Conservation (phyloP, 2,329 filamentous ascomycete genomes). For the Bertia moriformis region DNA sequence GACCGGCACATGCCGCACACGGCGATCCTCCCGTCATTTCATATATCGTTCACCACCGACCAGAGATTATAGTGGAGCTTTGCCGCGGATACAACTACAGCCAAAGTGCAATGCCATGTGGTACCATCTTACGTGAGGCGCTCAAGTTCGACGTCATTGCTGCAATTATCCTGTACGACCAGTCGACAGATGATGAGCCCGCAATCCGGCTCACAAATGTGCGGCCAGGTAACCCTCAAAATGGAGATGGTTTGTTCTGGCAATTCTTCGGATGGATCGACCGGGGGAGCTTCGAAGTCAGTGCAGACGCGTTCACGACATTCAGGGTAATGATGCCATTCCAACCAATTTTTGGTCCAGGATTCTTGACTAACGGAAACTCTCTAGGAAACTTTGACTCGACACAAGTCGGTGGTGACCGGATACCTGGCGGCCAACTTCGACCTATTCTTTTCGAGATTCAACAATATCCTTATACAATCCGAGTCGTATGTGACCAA, state of each 20-base stretch:
- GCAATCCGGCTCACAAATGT: background rate
- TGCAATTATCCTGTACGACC: slow-evolving; percentile 51
- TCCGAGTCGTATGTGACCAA: slow-evolving; percentile 58
- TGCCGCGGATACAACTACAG: slow-evolving; percentile 8
- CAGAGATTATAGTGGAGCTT: slow-evolving; percentile 9
- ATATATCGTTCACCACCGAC: slow-evolving; percentile 8
- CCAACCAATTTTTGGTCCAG: too few species aligned
- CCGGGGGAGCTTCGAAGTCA: slow-evolving; percentile 52
- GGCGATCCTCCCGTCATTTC: slow-evolving; percentile 24
- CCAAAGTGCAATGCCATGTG: background rate
- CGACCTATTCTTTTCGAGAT: slow-evolving; percentile 47
- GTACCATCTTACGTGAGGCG: slow-evolving; percentile 10
- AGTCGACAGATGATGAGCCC: slow-evolving; percentile 13
- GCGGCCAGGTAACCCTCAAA: background rate
- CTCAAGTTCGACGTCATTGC: slow-evolving; percentile 53
- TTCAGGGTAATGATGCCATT: slow-evolving; percentile 34
- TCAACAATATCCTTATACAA: slow-evolving; percentile 42
- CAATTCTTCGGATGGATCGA: slow-evolving; percentile 58
- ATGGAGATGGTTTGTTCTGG: slow-evolving; percentile 37
- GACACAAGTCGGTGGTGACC: slow-evolving; percentile 50
- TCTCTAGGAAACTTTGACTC: slow-evolving; percentile 53
- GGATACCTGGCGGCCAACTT: slow-evolving; percentile 51
- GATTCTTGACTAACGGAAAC: too few species aligned
- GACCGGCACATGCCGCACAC: slow-evolving; percentile 41
- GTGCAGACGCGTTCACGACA: slow-evolving; percentile 56